phyloP scores from a whole-genome alignment of 208 protist species.

The Wallacemonas sp. region DNA sequence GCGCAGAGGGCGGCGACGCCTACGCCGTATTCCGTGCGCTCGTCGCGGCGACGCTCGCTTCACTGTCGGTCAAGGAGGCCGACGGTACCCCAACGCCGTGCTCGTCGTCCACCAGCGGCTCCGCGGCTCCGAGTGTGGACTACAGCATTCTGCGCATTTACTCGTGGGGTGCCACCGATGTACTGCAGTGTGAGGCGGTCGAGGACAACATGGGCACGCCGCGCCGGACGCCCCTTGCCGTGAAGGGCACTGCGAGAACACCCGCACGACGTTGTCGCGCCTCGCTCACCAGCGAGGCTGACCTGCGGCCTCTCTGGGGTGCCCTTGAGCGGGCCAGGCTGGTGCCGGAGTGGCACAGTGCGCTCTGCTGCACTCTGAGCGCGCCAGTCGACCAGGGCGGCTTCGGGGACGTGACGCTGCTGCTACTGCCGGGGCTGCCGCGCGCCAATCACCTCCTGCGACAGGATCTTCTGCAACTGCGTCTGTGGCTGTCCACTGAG shows the following conservation, averaged over 20 bases:
- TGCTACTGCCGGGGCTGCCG: constrained; percentile 11
- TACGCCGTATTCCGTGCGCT: constrained; percentile 17
- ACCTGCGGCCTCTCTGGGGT: constrained; percentile 7
- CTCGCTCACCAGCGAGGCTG: neutral
- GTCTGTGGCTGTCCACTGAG: neutral
- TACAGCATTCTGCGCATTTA: constrained; percentile 34
- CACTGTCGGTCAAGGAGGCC: neutral
- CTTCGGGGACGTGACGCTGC: constrained; percentile 10
- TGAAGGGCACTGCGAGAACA: neutral
- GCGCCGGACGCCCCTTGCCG: neutral
- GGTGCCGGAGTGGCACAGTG: constrained; percentile 4
- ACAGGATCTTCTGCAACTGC: constrained; percentile 8
- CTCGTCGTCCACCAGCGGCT: too few species aligned
- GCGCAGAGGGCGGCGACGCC: constrained; percentile 2
- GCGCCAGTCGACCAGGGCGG: neutral
- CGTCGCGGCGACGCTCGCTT: constrained; percentile 10
- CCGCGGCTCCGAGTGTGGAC: neutral
- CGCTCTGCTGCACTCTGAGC: constrained; percentile 15
- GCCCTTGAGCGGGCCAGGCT: neutral
- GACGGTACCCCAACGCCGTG: too few species aligned
- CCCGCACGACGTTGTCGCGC: constrained; percentile 1
- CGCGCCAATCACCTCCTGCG: constrained; percentile 10
- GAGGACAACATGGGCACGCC: constrained; percentile 7
- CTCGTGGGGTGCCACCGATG: constrained; percentile 36
- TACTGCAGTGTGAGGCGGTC: constrained; percentile 15